Evolutionary conservation across 2,329 filamentous ascomycete genomes (phyloP).

Genomic region (Orbilia oligospora): DNA sequence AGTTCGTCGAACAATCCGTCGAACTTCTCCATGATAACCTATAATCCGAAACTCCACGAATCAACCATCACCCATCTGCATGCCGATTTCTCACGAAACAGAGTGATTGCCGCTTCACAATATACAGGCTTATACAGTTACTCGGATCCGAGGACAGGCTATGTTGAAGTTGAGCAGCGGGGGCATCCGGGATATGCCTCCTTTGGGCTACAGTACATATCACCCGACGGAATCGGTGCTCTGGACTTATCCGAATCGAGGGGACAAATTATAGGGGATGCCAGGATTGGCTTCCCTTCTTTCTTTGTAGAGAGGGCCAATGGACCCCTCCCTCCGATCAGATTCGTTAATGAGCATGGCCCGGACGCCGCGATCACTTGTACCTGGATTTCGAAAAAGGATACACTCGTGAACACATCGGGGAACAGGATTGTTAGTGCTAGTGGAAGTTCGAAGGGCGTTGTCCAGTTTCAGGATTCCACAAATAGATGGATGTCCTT

Average conservation of each 20-base stretch:
- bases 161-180: constrained; percentile 54
- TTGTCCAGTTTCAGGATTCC: constrained; percentile 55
- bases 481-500: constrained; percentile 59
- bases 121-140: constrained; percentile 55
- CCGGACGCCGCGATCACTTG: constrained; percentile 80
- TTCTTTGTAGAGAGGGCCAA: constrained; percentile 73
- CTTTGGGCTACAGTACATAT: constrained; percentile 55
- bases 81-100: constrained; percentile 48
- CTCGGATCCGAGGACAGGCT: constrained; percentile 56
- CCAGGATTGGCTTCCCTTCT: constrained; percentile 81
- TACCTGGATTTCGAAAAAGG: constrained; percentile 86
- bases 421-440: constrained; percentile 42
- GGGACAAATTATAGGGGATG: constrained; percentile 73
- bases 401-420: constrained; percentile 55
- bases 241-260: constrained; percentile 52
- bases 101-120: constrained; percentile 52
- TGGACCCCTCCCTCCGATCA: constrained; percentile 69
- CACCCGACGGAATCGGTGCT: constrained; percentile 46
- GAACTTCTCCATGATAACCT: constrained; percentile 59
- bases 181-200: constrained; percentile 55
- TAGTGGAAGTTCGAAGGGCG: constrained; percentile 57
- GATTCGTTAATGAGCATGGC: constrained; percentile 82
- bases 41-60: constrained; percentile 57
- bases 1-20: constrained; percentile 47
- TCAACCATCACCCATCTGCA: constrained; percentile 57